Conservation (phyloP, 2,329 filamentous ascomycete genomes). For the Monosporascus sp. region DNA sequence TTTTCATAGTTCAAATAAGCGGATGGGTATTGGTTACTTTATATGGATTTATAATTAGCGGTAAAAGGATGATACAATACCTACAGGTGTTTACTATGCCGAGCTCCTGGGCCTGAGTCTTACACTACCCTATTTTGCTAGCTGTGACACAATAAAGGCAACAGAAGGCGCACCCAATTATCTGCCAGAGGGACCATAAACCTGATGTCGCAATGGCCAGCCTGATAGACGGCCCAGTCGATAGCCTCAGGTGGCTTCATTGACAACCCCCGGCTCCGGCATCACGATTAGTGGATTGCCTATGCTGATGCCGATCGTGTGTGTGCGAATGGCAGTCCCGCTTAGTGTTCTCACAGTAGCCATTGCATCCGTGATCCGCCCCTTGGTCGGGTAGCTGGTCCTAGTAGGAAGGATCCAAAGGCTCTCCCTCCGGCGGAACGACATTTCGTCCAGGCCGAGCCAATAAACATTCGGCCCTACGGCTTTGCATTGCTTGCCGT, state of each 20-base stretch:
- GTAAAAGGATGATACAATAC: no score
- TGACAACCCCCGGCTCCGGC: slow-evolving; percentile 33
- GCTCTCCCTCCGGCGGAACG: slow-evolving; percentile 34
- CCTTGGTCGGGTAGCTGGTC: slow-evolving; percentile 41
- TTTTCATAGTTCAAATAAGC: no score
- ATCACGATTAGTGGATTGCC: slow-evolving; percentile 43
- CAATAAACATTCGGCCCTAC: slow-evolving; percentile 46
- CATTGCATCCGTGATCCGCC: slow-evolving; percentile 41
- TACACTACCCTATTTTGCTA: no score
- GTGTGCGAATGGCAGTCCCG: slow-evolving; percentile 38
- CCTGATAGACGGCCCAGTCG: slow-evolving; percentile 44
- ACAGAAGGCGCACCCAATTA: slow-evolving; percentile 32
- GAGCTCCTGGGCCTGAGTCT: no score
- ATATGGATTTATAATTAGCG: no score
- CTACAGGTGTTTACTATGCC: no score
- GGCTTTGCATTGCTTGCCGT: slow-evolving; percentile 36
- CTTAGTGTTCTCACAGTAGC: slow-evolving; percentile 38
- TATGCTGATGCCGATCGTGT: slow-evolving; percentile 41
- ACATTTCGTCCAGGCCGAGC: slow-evolving; percentile 48
- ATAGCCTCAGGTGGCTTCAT: slow-evolving; percentile 37
- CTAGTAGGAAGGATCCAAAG: slow-evolving; percentile 39
- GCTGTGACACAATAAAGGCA: no score
- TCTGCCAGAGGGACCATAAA: slow-evolving; percentile 41
- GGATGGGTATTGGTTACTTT: no score
- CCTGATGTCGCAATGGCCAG: slow-evolving; percentile 37